Evolutionary conservation across 1,284 basidiomycete genomes (phyloP), one percentile per base, ranked within the genome.

Genomic region (Abortiporus biennis): DNA sequence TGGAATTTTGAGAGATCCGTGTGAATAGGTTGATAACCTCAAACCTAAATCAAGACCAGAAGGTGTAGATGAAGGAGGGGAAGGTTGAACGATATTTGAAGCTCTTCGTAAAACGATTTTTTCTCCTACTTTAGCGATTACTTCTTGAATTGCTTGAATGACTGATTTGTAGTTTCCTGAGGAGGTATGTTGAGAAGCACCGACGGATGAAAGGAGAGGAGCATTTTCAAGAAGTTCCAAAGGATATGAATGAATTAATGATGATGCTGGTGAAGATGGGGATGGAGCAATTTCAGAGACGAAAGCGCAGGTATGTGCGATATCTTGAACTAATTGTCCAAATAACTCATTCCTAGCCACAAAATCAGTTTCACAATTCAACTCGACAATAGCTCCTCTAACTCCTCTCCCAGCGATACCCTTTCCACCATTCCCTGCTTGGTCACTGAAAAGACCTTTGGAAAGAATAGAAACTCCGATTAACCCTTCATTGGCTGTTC

Each of bases 361-460:
- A 62, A 97, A 97, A 66, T 98, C 94, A 32, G 94, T 97, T 69
- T 98, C 94, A 71, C 94, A 97, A 56, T 92, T 93, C 47, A 97
- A 72, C 63, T 98, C 94, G 45, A 97, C 72, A 72, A 97, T 88
- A 11, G 85, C 81, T 4, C 87, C 92, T 20, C 88, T 76, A 32
- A 89, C 71, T 20, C 76, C 75, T 6, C 32, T 35, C 9, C 36
- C 38, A 9, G 27, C 27, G 15, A 31, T 29, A 3, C 70, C 66
- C 31, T 59, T 61, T 17, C 63, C 56, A 13, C 57, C 57, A 15
- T 51, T 49, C 29, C 58, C 55, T 13, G 56, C 51, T 23, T 63
- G 64, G n/a, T n/a, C n/a, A n/a, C n/a, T n/a, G n/a, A n/a, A n/a
- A 31, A 63, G 58, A 2, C 82, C 82, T 20, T 73, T 67, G 4